A percentile compares a stretch with the other conserved stretches of the same genome.
Evolutionary conservation across 805 yeast genomes (phyloP).

Genomic region (Spathaspora arborariae): DNA sequence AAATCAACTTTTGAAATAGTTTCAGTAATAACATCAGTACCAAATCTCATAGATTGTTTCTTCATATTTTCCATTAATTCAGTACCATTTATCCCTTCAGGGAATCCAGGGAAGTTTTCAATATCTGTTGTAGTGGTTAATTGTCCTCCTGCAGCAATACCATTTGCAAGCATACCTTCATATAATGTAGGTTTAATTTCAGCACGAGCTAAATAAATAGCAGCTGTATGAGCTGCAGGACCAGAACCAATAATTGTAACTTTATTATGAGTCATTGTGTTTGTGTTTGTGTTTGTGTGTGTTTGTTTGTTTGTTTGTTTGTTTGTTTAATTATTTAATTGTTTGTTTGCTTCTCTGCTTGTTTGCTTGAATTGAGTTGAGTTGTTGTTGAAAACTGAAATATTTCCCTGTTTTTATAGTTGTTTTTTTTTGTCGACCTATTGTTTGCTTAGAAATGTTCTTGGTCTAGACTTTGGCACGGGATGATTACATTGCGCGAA

Average conservation of each 20-base stretch:
- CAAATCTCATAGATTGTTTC: conserved; percentile 80
- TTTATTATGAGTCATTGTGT: conserved; percentile 74
- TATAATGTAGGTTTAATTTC: conserved; percentile 90
- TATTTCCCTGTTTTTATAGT: not conserved
- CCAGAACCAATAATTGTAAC: conserved; percentile 94
- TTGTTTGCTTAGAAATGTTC: not conserved
- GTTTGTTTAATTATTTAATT: not conserved
- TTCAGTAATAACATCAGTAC: conserved; percentile 92
- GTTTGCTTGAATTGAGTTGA: not conserved
- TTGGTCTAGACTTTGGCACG: not conserved
- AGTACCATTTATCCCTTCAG: conserved; percentile 83
- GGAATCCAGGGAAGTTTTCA: conserved; percentile 99
- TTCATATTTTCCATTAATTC: conserved; percentile 93
- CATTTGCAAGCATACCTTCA: conserved; percentile 97
- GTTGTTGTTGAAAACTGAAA: not conserved
- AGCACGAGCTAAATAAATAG: conserved; percentile 94
- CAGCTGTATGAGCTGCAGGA: conserved; percentile 99
- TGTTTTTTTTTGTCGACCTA: not conserved
- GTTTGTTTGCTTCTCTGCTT: not conserved
- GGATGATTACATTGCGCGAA: not conserved
- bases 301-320: not conserved
- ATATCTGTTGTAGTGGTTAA: conserved; percentile 97
- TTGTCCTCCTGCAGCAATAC: conserved; percentile 99
- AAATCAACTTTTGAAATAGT: conserved; percentile 92
- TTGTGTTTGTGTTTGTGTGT: not conserved